Evolutionary conservation across 345 rosid genomes (phyloP), one percentile per base, ranked within the genome.

Genomic region (Salix suchowensis): DNA sequence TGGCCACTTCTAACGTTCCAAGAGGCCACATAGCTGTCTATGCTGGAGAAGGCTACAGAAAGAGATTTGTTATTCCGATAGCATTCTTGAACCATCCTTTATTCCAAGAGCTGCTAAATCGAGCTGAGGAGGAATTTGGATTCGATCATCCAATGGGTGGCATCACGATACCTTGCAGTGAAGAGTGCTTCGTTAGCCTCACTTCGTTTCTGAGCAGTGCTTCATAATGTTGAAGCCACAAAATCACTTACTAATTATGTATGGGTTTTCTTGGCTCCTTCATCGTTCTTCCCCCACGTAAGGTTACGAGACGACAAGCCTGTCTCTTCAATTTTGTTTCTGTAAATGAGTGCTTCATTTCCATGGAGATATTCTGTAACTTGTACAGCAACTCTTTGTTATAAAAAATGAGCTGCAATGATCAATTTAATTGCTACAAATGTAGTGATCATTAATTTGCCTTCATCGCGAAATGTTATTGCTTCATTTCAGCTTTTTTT

Each of bases 71-170:
- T 67, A 84, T 94, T 69, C 97, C 96, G 0, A 85, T 94, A 73
- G 85, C 91, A 54, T 89, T 71, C 67, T 83, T 91, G 77, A 91
- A 89, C 79, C 91, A 92, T 74, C 92, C 92, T 40, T 48, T 84
- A 77, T 94, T 94, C 46, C 89, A 64, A 61, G 87, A 86, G 46
- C 77, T 92, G 81, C 79, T 94, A 46, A 74, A 87, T 67, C 67
- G 79, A 64, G 97, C 97, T 0, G 97, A 92, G 78, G 92, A 89
- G 80, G 96, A 91, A 65, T 92, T 89, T 2, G 98, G 97, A 70
- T 93, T 89, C 74, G 83, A 88, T 73, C 92, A 88, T 77, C 92
- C 98, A 0, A 90, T 87, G 89, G 97, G 95, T 0, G 92, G 92
- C 11, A 89, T 92, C 74, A 89, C 92, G 5, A 84, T 94, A 68